Percentiles rank a stretch among this genome's conserved stretches.
Conservation (phyloP, 148 eudicot genomes). For the Arbutus unedo region DNA sequence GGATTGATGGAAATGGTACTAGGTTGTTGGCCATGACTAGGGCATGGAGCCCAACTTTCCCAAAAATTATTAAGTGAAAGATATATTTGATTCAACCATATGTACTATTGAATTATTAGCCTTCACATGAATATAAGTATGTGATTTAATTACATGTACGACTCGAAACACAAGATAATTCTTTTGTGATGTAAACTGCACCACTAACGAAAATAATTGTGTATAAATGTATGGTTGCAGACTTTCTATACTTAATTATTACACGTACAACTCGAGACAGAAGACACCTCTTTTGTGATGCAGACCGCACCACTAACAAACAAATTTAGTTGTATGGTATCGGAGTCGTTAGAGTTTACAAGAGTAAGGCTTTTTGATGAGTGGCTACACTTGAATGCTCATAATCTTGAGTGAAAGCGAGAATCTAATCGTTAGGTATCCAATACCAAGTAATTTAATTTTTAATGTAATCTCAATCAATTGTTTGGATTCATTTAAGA, state of each 20-base stretch:
- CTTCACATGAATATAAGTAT: too few species aligned
- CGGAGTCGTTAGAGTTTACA: background rate
- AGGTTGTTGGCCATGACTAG: constrained; percentile 3
- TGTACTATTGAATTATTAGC: too few species aligned
- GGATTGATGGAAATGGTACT: constrained; percentile 3
- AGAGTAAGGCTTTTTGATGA: background rate
- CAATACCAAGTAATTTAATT: background rate
- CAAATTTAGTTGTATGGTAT: background rate
- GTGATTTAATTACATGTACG: too few species aligned
- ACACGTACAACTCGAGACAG: background rate
- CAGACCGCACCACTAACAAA: background rate
- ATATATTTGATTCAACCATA: too few species aligned
- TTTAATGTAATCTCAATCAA: background rate
- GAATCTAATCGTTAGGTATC: background rate
- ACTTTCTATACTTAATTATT: background rate
- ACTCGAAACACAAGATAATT: too few species aligned
- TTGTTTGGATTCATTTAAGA: background rate
- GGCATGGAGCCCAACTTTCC: background rate
- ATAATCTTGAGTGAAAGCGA: background rate
- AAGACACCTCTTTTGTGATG: background rate
- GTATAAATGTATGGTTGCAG: too few species aligned
- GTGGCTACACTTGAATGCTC: background rate
- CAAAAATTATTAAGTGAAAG: too few species aligned
- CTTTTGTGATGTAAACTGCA: too few species aligned
- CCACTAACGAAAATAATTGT: background rate